These are phyloP conservation scores for Yarrowia sp. DNA, from an alignment of 805 yeast species.

Conservation along the genomic window DNA sequence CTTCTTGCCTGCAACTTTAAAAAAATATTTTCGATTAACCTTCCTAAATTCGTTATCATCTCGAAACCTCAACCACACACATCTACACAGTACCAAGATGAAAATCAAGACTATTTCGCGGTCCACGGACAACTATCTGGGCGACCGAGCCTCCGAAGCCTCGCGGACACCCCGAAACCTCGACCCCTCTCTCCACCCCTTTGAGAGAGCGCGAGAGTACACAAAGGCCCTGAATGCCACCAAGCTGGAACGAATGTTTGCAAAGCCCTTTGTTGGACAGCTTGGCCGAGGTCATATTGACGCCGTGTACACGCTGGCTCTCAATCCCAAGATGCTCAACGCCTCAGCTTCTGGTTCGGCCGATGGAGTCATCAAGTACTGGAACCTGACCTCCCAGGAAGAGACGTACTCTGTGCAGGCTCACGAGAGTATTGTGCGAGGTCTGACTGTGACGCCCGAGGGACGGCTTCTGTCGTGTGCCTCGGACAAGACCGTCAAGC, in stretches of 20 bases:
- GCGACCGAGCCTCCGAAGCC: slow-evolving; percentile 89
- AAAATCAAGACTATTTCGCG: slow-evolving; percentile 88
- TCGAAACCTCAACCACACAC: background rate
- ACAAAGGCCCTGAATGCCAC: slow-evolving; percentile 95
- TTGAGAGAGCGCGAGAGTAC: slow-evolving; percentile 96
- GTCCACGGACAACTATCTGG: slow-evolving; percentile 90
- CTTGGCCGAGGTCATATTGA: slow-evolving; percentile 94
- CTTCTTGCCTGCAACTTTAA: too few relatives aligned
- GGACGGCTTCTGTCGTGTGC: slow-evolving; percentile 81
- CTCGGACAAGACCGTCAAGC: slow-evolving; percentile 84
- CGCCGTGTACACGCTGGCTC: slow-evolving; percentile 88
- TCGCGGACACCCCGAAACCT: slow-evolving; percentile 86
- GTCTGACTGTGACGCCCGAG: slow-evolving; percentile 75
- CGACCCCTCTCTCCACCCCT: slow-evolving; percentile 94
- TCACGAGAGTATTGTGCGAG: slow-evolving; percentile 88
- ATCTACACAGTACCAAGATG: slow-evolving; percentile 48
- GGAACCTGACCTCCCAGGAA: slow-evolving; percentile 84
- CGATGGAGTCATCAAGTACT: slow-evolving; percentile 92
- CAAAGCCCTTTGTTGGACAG: slow-evolving; percentile 96
- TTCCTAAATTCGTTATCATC: too few relatives aligned
- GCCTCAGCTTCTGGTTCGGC: slow-evolving; percentile 91
- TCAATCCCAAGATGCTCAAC: slow-evolving; percentile 71
- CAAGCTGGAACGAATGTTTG: slow-evolving; percentile 94
- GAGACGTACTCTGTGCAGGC: slow-evolving; percentile 83
- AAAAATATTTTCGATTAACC: too few relatives aligned